Base-by-base conservation (phyloP, 2,329 filamentous ascomycete species). In the Ophiostoma piceae region DNA sequence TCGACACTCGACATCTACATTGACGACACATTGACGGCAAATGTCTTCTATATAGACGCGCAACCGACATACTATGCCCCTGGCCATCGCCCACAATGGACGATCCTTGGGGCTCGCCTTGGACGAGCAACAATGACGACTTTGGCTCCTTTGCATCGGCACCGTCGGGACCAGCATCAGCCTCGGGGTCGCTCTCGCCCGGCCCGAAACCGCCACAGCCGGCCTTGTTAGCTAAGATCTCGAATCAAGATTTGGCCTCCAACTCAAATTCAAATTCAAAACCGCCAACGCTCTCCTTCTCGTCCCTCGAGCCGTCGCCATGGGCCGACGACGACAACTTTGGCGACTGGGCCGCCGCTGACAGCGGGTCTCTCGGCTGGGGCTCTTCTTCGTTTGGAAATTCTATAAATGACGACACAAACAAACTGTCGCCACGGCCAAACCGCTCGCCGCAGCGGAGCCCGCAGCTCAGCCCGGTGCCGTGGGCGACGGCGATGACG, bases 81-180 rank as follows among this genome's bases (percentile, higher is more conserved):
- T 57, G 22, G 37, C 39, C 26, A 57, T 41, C 43, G 39, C 64
- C 51, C 71, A 66, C 67, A 73, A 88, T 88, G 85, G 85, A 88
- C 77, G 84, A 88, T 84, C 85, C 85, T 75, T 88, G 85, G 85
- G 84, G 83, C 78, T 87, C 85, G 74, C 85, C 85, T 78, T 87
- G 85, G 85, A 81, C 83, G 14, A 67, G 65, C 65, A 66, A 22
- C 65, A 29, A 66, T 19, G 39, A 41, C 39, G 65, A 47, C 37
- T 47, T 66, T 41, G 65, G 37, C 2, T 41, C 64, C 37, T 39
- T 43, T 66, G 37, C 54, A 29, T 22, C 29, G 16, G 54, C 39
- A n/a, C 12, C 22, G 68, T 2, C 22, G 43, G 32, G 19, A n/a
- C 7, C 43, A 7, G 43, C 16, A 26, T 6, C 54, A 19, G n/a